These are phyloP conservation scores for Amylostereum chailletii DNA, from an alignment of 1,284 basidiomycete genomes.

Conservation along the genomic window DNA sequence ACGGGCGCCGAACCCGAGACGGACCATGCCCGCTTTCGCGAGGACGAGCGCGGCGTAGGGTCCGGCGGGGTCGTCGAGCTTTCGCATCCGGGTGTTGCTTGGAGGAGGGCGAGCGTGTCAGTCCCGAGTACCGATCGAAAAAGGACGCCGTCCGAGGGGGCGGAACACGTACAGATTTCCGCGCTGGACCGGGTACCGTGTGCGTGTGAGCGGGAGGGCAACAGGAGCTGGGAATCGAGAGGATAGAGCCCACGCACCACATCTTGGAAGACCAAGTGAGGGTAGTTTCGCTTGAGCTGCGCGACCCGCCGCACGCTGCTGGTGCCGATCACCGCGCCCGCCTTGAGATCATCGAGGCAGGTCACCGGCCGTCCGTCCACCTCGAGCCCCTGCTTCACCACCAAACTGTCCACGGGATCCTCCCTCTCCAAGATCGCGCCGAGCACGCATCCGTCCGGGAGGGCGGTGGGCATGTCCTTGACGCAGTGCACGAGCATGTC, in stretches of 20 bases:
- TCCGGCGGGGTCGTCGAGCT: constrained; percentile 83
- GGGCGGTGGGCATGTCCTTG: constrained; percentile 89
- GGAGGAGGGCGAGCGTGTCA: neutral
- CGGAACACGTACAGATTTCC: constrained; percentile 63
- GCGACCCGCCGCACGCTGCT: constrained; percentile 91
- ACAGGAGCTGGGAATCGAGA: neutral
- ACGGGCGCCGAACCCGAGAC: constrained; percentile 70
- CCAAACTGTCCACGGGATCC: constrained; percentile 84
- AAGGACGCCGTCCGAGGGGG: constrained; percentile 1
- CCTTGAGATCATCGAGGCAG: constrained; percentile 77
- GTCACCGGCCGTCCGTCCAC: constrained; percentile 72
- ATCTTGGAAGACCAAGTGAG: constrained; percentile 79
- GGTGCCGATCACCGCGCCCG: constrained; percentile 88
- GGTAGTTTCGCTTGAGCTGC: constrained; percentile 78
- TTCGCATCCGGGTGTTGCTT: constrained; percentile 84
- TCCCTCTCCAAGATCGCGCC: constrained; percentile 84
- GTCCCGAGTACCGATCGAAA: neutral
- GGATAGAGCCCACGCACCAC: constrained; percentile 56
- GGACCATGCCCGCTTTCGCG: constrained; percentile 89
- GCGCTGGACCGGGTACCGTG: constrained; percentile 36
- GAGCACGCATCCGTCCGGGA: constrained; percentile 82
- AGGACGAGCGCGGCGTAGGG: constrained; percentile 88
- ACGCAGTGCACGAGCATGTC: constrained; percentile 93
- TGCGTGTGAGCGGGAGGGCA: constrained; percentile 1
- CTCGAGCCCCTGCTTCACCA: constrained; percentile 71